phyloP scores from a whole-genome alignment of 495 filamentous ascomycete genomes.

The Xylaria grammica region DNA sequence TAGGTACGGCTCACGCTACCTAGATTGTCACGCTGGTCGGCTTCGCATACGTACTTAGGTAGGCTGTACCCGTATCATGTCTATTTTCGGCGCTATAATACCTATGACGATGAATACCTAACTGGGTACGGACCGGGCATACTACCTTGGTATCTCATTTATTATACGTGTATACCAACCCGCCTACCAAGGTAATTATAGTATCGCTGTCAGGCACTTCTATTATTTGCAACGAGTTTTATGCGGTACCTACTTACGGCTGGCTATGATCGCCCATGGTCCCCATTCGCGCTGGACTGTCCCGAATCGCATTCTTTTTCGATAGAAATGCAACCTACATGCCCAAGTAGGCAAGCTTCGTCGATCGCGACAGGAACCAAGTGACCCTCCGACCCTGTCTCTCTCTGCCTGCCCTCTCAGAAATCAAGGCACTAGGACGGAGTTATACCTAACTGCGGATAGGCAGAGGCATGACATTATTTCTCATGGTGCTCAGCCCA shows the following conservation, averaged over 20 bases:
- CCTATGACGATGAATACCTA: background rate
- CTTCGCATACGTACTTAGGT: background rate
- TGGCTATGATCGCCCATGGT: constrained; percentile 1
- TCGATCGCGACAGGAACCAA: constrained; percentile 20
- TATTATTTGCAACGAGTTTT: background rate
- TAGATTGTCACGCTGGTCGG: background rate
- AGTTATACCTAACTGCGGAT: constrained; percentile 9
- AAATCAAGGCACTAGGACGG: constrained; percentile 16
- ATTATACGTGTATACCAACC: no score
- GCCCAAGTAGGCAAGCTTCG: constrained; percentile 17
- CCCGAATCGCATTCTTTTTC: background rate
- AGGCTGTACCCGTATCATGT: constrained; percentile 17
- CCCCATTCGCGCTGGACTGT: background rate
- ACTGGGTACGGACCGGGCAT: background rate
- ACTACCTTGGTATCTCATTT: no score
- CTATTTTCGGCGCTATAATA: constrained; percentile 12
- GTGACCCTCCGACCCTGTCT: constrained; percentile 6
- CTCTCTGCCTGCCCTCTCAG: background rate
- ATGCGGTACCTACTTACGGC: constrained; percentile 9
- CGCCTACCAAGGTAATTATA: no score
- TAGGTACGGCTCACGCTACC: background rate
- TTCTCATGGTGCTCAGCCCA: background rate
- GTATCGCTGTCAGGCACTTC: background rate
- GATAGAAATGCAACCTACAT: constrained; percentile 3
- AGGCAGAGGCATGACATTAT: constrained; percentile 4